phyloP scores from a whole-genome alignment of 805 yeast genomes.

The Kuraishia capsulata region DNA sequence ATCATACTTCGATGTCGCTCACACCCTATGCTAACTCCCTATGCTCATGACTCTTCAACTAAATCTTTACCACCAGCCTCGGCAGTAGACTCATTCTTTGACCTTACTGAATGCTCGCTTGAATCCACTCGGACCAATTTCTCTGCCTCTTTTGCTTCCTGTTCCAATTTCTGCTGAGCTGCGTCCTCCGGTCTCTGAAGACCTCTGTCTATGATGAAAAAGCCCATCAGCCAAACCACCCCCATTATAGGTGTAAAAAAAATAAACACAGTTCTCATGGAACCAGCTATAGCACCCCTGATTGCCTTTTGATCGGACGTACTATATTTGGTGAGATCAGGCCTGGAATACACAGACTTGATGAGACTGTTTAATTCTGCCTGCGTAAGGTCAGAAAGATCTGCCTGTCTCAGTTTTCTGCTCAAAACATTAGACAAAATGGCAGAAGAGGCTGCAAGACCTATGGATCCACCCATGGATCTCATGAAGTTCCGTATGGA shows the following conservation, averaged over 20 bases:
- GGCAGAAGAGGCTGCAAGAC: constrained; percentile 34
- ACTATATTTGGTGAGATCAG: constrained; percentile 16
- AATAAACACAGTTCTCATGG: constrained; percentile 23
- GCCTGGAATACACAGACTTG: constrained; percentile 19
- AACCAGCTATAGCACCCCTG: constrained; percentile 17
- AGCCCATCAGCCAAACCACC: constrained; percentile 20
- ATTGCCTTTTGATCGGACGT: constrained; percentile 13
- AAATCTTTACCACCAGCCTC: no score
- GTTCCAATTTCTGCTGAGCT: background rate
- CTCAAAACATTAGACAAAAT: constrained; percentile 18
- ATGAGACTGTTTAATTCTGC: constrained; percentile 11
- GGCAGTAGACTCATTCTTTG: no score
- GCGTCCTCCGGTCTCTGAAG: constrained; percentile 21
- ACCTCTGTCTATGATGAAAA: constrained; percentile 30
- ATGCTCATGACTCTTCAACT: no score
- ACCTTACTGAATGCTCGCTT: no score
- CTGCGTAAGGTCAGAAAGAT: constrained; percentile 6
- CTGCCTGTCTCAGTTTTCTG: constrained; percentile 5
- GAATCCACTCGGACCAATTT: no score
- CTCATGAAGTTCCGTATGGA: constrained; percentile 47
- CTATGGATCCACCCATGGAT: constrained; percentile 55
- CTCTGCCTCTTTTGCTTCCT: background rate
- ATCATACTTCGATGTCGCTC: no score
- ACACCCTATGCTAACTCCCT: no score
- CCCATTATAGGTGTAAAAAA: constrained; percentile 26